A percentile compares a stretch with the other conserved stretches of the same genome.
Conservation (phyloP, 306 rosid genomes). For the Begonia fuchsioides region DNA sequence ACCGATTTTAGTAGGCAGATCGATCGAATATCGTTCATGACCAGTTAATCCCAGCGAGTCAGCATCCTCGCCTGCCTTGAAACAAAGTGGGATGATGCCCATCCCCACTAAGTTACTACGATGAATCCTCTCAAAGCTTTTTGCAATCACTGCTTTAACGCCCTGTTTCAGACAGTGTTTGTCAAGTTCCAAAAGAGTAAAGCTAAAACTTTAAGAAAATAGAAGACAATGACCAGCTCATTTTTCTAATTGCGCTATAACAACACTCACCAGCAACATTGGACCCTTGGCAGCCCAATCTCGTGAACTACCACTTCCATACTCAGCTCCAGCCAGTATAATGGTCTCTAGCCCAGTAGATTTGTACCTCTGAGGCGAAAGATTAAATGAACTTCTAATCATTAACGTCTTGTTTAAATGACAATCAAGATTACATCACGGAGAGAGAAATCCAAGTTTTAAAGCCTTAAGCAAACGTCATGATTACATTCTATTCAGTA, state of each 20-base stretch:
- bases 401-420: too few species aligned
- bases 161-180: constrained; percentile 21
- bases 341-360: constrained; percentile 53
- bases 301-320: constrained; percentile 89
- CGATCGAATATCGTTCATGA: constrained; percentile 50
- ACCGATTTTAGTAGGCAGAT: constrained; percentile 53
- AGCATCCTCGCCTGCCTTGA: constrained; percentile 74
- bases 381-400: too few species aligned
- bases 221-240: background rate
- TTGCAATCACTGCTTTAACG: constrained; percentile 83
- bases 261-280: constrained; percentile 43
- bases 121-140: constrained; percentile 88
- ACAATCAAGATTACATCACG: too few species aligned
- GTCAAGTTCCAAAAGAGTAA: background rate
- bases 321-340: constrained; percentile 75
- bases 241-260: background rate
- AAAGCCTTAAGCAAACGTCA: too few species aligned
- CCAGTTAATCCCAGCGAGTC: constrained; percentile 73
- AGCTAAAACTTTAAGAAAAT: background rate
- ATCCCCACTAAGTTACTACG: constrained; percentile 87
- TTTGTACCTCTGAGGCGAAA: constrained; percentile 44
- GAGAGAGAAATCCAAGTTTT: too few species aligned
- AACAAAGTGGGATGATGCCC: constrained; percentile 79
- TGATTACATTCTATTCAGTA: too few species aligned
- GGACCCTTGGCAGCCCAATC: constrained; percentile 97